These are phyloP conservation scores for Microsporum audouinii DNA, from an alignment of 2,329 filamentous ascomycete species.

Conservation along the genomic window DNA sequence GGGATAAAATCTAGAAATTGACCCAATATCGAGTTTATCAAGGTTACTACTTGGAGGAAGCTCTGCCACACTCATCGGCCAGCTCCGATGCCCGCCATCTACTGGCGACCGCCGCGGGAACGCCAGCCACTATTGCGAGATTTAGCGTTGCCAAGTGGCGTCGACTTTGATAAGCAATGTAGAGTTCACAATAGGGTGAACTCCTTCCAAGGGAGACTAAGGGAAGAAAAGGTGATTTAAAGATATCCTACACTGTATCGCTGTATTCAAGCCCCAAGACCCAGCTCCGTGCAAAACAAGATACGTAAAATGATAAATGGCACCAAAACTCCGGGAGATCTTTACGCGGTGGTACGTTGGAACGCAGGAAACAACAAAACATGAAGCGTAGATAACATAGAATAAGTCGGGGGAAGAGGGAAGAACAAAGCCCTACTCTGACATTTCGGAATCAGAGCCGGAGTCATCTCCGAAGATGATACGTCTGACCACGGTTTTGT, in stretches of 20 bases:
- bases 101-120: neutral
- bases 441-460: constrained; percentile 21
- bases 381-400: neutral
- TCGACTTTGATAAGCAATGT: neutral
- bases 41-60: neutral
- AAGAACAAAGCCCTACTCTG: constrained; percentile 2
- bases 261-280: neutral
- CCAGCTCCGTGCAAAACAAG: neutral
- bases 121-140: neutral
- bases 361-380: neutral
- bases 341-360: neutral
- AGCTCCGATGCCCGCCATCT: constrained; percentile 4
- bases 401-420: neutral
- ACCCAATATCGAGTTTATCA: neutral
- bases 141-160: neutral
- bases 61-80: neutral
- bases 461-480: constrained; percentile 70
- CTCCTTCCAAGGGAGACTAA: neutral
- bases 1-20: neutral
- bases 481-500: constrained; percentile 72
- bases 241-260: neutral
- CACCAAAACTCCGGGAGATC: constrained; percentile 1
- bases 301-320: neutral
- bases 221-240: neutral
- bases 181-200: neutral